Evolutionary conservation across 768 basidiomycete species (phyloP), one percentile per base, ranked within the genome.

Genomic region (Lyophyllum decastes): DNA sequence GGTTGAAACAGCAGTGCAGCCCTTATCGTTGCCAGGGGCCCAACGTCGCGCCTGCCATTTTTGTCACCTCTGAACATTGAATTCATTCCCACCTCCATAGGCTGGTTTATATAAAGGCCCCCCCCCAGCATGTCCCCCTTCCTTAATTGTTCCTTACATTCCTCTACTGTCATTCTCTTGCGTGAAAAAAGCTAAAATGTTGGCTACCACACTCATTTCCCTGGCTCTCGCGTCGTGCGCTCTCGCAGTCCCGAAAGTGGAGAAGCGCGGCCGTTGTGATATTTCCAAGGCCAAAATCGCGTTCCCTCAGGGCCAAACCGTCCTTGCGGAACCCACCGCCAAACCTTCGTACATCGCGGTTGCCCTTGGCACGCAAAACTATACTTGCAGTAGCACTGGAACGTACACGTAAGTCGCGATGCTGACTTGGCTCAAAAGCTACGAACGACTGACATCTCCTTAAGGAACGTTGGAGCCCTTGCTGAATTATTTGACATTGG

Each of bases 401-500:
- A 74, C 72, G 60, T 82, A 75, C 63, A 65, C 72, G 82, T 82
- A 57, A 64, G 79, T 65, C 61, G 60, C 16, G 22, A 25, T 55
- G 16, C 27, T 22, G 22, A 26, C 33, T 5, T n/a, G n/a, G 4
- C 34, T 43, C 17, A 0, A 38, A 16, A 12, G 14, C n/a, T 46
- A 17, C 19, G 34, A 17, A 48, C 11, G 25, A 25, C 24, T 46
- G 51, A 55, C 33, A 16, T 40, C 55, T 43, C 55, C 44, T 48
- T 12, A 46, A 84, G 81, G 16, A 74, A 75, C 50, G 63, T 72
- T 25, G 83, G 83, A 19, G 81, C 82, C 49, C 67, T 79, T n/a
- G 78, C 77, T 2, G 77, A 82, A 54, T 70, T 87, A 11, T 82
- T 81, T 67, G 86, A 87, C 65, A 69, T 80, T 30, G 80, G 82